Evolutionary conservation across 2,329 filamentous ascomycete genomes (phyloP).

Genomic region (Colletotrichum sublineola): DNA sequence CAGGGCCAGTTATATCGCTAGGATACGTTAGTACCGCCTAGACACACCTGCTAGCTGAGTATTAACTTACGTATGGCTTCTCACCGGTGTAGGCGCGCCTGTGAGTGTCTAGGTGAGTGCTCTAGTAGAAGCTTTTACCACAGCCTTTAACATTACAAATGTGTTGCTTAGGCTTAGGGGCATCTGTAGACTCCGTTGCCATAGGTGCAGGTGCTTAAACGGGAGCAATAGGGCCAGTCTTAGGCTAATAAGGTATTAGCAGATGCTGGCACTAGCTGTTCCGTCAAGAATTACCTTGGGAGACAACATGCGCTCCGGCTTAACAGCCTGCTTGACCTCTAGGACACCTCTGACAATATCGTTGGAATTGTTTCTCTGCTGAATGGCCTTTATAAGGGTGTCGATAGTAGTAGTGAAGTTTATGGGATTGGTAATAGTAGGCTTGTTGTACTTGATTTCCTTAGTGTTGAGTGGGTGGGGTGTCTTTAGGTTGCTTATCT

Average conservation of each 20-base stretch:
- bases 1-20: slow-evolving; percentile 77
- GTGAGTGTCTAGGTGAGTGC: slow-evolving; percentile 94
- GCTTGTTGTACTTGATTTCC: slow-evolving; percentile 60
- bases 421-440: slow-evolving; percentile 63
- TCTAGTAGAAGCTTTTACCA: slow-evolving; percentile 87
- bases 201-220: neutral
- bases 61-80: slow-evolving; percentile 84
- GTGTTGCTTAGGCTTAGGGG: slow-evolving; percentile 69
- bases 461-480: slow-evolving; percentile 50
- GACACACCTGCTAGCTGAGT: neutral
- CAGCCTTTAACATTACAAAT: slow-evolving; percentile 81
- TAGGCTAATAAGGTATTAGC: neutral
- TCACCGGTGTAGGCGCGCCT: slow-evolving; percentile 88
- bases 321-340: slow-evolving; percentile 31
- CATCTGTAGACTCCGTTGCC: slow-evolving; percentile 13
- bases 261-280: neutral
- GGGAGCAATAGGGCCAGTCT: neutral
- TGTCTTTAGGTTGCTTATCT: slow-evolving; percentile 35
- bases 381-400: slow-evolving; percentile 89
- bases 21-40: slow-evolving; percentile 45
- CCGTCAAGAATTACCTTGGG: slow-evolving; percentile 10
- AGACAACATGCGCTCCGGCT: slow-evolving; percentile 34
- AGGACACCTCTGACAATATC: slow-evolving; percentile 45
- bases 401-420: slow-evolving; percentile 88
- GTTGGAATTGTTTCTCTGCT: slow-evolving; percentile 69